A percentile compares a stretch with the other conserved stretches of the same genome.
phyloP scores from a whole-genome alignment of 2,329 filamentous ascomycete genomes.

The Cordyceps fumosorosea region DNA sequence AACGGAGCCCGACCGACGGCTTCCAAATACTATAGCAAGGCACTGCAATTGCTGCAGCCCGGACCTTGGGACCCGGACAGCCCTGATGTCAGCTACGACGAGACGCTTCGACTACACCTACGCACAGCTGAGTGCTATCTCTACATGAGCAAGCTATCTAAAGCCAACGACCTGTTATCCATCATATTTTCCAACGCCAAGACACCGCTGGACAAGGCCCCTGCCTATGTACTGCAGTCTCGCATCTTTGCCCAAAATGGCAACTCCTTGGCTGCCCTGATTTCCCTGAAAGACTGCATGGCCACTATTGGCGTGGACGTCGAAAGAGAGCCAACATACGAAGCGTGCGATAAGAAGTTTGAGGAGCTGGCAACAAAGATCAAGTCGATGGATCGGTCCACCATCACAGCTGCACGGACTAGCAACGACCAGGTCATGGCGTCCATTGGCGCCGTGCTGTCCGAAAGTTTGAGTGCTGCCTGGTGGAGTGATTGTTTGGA shows the following conservation, averaged over 20 bases:
- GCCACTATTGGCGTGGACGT: conserved; percentile 61
- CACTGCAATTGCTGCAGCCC: conserved; percentile 71
- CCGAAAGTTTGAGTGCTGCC: conserved; percentile 62
- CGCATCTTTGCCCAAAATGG: conserved; percentile 71
- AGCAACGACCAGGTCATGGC: conserved; percentile 47
- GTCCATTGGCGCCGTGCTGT: conserved; percentile 62
- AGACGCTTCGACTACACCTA: conserved; percentile 74
- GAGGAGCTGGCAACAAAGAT: conserved; percentile 54
- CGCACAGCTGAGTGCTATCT: conserved; percentile 77
- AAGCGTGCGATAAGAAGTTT: conserved; percentile 73
- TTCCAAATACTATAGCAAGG: conserved; percentile 72
- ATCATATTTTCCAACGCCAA: conserved; percentile 65
- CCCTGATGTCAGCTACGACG: conserved; percentile 74
- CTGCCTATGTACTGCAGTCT: conserved; percentile 76
- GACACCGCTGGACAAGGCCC: conserved; percentile 70
- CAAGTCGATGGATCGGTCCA: conserved; percentile 45
- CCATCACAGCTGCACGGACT: conserved; percentile 37
- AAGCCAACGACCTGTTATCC: conserved; percentile 62
- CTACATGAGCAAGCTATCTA: conserved; percentile 64
- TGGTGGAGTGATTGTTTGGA: conserved; percentile 67
- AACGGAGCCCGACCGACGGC: conserved; percentile 78
- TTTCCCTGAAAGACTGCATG: conserved; percentile 64
- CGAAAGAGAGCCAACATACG: conserved; percentile 59
- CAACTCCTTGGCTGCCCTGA: conserved; percentile 62
- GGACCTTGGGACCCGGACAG: conserved; percentile 66